Percentiles rank a stretch among this genome's conserved stretches.
phyloP scores from a whole-genome alignment of 306 rosid species.

The Pyrus bretschneideri region DNA sequence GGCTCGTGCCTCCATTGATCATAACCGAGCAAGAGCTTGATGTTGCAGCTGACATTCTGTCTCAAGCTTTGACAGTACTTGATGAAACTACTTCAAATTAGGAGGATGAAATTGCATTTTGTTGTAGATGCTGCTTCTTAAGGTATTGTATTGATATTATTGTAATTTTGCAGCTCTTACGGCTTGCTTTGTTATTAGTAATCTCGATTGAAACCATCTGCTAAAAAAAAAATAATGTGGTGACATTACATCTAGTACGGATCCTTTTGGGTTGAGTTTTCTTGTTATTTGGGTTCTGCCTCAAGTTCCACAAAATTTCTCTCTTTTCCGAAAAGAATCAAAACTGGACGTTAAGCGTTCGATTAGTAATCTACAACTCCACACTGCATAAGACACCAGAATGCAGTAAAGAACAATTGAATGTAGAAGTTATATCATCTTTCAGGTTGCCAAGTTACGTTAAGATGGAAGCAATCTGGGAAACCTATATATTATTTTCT shows the following conservation, averaged over 20 bases:
- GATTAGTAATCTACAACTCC: not conserved
- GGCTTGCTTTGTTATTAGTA: not conserved
- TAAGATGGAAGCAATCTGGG: not conserved
- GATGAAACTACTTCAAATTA: conserved; percentile 30
- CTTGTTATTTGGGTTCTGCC: not conserved
- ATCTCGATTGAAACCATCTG: not conserved
- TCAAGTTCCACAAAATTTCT: not conserved
- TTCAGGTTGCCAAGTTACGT: not conserved
- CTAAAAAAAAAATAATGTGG: not conserved
- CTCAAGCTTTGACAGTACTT: conserved; percentile 42
- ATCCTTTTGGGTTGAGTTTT: not conserved
- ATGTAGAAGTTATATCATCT: not conserved
- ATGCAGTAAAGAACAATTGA: not conserved
- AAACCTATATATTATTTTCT: not conserved
- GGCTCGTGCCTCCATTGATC: conserved; percentile 91
- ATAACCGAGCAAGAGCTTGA: conserved; percentile 74
- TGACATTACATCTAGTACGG: not conserved
- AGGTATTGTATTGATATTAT: not conserved
- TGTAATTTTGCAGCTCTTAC: not conserved
- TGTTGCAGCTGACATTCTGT: conserved; percentile 51
- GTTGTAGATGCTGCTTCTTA: not conserved
- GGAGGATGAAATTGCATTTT: not conserved
- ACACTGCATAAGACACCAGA: not conserved
- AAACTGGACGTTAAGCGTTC: not conserved
- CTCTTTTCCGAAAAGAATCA: not conserved